Conservation (phyloP, 257 asterid species). For the Nicotiana attenuata region DNA sequence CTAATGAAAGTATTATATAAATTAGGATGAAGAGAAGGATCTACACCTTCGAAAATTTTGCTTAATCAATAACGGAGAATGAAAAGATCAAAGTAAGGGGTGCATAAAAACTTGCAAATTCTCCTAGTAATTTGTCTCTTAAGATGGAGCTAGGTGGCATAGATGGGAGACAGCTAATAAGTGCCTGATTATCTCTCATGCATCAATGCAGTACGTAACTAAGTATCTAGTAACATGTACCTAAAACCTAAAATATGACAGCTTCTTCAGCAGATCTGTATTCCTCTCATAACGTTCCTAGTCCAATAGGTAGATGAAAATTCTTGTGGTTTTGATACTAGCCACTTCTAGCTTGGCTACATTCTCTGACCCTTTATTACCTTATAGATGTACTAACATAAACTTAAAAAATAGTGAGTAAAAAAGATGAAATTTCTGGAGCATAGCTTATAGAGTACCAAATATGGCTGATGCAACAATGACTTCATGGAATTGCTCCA, state of each 20-base stretch:
- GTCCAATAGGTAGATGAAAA: not conserved
- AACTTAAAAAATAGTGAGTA: not conserved
- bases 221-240: not conserved
- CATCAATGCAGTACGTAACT: not conserved
- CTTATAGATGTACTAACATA: not conserved
- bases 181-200: not conserved
- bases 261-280: not conserved
- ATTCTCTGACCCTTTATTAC: not conserved
- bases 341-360: not conserved
- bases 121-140: not conserved
- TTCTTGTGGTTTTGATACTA: not conserved
- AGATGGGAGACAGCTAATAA: not conserved
- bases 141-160: not conserved
- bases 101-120: not conserved
- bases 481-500: slow-evolving; percentile 70
- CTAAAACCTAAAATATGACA: not conserved
- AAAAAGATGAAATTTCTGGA: slow-evolving; percentile 11
- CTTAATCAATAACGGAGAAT: not conserved
- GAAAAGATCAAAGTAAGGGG: not conserved
- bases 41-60: not conserved
- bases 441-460: slow-evolving; percentile 50
- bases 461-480: slow-evolving; percentile 98
- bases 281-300: not conserved
- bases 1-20: not conserved
- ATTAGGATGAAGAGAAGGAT: not conserved